phyloP scores from a whole-genome alignment of 1,284 basidiomycete genomes.

The Cryptococcus sp. region DNA sequence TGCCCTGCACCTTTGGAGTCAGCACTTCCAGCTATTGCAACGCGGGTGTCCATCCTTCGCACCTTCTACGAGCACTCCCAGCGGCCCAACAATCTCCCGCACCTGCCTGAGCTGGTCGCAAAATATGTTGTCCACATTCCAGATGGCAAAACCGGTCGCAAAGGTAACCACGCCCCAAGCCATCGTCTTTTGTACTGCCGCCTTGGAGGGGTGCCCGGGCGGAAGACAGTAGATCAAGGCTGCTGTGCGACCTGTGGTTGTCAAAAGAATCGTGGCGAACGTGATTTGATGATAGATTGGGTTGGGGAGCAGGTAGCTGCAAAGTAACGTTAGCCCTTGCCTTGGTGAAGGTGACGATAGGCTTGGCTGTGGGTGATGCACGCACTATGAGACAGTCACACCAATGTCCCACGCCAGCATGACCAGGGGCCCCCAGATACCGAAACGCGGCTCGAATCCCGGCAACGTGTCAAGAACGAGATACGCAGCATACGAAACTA shows the following conservation, averaged over 20 bases:
- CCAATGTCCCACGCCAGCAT: conserved; percentile 40
- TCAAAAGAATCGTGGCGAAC: conserved; percentile 51
- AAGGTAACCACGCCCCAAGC: conserved; percentile 42
- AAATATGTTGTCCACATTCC: conserved; percentile 57
- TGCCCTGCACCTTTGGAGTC: conserved; percentile 34
- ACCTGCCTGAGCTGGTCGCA: conserved; percentile 43
- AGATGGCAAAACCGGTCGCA: conserved; percentile 51
- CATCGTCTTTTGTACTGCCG: conserved; percentile 32
- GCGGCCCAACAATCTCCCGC: conserved; percentile 23
- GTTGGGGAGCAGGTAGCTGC: conserved; percentile 52
- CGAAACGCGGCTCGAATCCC: conserved; percentile 35
- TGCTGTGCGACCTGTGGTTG: conserved; percentile 33
- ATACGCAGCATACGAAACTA: conserved; percentile 41
- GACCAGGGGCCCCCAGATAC: conserved; percentile 29
- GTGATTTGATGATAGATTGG: conserved; percentile 56
- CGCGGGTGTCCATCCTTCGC: conserved; percentile 5
- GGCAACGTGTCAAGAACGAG: conserved; percentile 44
- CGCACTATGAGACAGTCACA: conserved; percentile 50
- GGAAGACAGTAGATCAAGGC: conserved; percentile 38
- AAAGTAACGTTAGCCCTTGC: not conserved
- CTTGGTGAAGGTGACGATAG: no score
- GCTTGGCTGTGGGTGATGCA: not conserved
- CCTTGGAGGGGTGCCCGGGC: conserved; percentile 20
- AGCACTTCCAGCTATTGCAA: not conserved
- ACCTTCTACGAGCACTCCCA: conserved; percentile 44